phyloP scores from a whole-genome alignment of 208 protist species.

The Acanthamoeba royreba region DNA sequence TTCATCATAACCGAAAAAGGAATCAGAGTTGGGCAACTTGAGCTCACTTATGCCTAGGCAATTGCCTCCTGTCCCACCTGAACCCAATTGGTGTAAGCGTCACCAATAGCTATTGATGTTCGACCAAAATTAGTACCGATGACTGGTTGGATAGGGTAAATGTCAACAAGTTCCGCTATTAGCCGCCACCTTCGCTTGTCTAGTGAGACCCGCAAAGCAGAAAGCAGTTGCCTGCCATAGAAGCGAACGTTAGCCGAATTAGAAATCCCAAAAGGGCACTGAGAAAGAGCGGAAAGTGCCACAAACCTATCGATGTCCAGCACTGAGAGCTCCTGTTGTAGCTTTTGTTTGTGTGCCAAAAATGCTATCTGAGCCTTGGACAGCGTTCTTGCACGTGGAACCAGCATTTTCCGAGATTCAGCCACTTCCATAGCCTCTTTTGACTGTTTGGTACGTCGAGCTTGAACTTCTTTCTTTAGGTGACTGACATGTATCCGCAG shows the following conservation, averaged over 20 bases:
- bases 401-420: background rate
- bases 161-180: background rate
- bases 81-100: too few species aligned
- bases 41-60: background rate
- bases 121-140: background rate
- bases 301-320: conserved; percentile 3
- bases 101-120: background rate
- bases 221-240: background rate
- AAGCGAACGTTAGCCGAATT: too few species aligned
- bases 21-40: conserved; percentile 13
- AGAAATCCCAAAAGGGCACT: too few species aligned
- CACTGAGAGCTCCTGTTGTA: background rate
- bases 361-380: conserved; percentile 2
- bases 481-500: background rate
- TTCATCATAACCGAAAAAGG: conserved; percentile 36
- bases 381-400: background rate
- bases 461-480: background rate
- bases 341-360: background rate
- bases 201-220: background rate
- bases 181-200: conserved; percentile 17
- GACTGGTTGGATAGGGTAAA: background rate
- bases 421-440: background rate
- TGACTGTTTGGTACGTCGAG: background rate
- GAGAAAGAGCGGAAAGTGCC: too few species aligned
- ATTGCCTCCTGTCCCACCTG: background rate